phyloP scores from a whole-genome alignment of 345 rosid genomes.

The Eucalyptus camaldulensis region DNA sequence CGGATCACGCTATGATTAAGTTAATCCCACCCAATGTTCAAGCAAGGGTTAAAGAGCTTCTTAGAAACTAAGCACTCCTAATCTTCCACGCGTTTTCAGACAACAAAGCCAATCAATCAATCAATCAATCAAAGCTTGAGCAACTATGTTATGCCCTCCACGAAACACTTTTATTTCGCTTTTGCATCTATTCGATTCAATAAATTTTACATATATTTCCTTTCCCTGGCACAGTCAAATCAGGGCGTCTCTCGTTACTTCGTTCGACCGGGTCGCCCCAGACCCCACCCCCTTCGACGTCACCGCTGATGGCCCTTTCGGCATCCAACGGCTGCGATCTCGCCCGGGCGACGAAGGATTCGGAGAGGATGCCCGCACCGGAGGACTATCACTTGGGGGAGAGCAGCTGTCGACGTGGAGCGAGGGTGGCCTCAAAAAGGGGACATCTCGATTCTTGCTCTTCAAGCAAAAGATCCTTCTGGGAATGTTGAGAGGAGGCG shows the following conservation, averaged over 20 bases:
- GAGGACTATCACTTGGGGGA: neutral
- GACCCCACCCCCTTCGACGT: accelerated
- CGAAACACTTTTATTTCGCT: neutral
- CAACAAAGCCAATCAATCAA: neutral
- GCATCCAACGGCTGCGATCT: neutral
- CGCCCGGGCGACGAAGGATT: neutral
- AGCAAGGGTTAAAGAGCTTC: neutral
- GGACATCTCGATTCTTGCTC: neutral
- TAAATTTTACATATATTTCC: neutral
- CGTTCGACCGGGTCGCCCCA: neutral
- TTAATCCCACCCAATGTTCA: neutral
- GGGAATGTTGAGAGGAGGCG: neutral
- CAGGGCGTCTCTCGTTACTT: neutral
- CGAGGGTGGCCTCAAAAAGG: neutral
- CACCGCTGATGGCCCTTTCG: neutral
- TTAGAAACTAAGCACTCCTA: neutral
- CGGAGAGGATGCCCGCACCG: neutral
- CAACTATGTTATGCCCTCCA: neutral
- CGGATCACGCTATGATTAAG: neutral
- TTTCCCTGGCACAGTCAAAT: neutral
- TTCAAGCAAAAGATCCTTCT: neutral
- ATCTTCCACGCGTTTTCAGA: neutral
- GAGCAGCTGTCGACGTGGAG: neutral
- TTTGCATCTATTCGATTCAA: neutral
- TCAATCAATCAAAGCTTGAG: neutral